Base-by-base conservation (phyloP, 345 rosid species). In the Pistacia atlantica region DNA sequence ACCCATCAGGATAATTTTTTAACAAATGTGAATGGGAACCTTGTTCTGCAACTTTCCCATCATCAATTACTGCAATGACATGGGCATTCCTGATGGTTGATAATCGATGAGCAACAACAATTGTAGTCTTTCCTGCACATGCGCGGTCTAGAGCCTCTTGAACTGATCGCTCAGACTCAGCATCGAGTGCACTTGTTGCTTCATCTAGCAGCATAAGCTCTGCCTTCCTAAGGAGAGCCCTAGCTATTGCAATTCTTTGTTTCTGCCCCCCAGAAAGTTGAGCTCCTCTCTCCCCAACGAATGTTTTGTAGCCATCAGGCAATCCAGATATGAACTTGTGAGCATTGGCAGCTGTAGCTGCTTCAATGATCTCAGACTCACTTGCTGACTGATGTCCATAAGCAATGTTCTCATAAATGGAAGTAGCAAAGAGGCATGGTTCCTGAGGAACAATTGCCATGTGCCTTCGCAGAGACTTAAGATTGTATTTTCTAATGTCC, bases 261-360 rank as follows among this genome's bases (percentile, higher is more conserved):
- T 93, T 96, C 80, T 96, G 97, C 17, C 99, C 98, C n/a, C 99
- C 98, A 0, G 99, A 96, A 42, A 96, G 89, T 68, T 92, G 99
- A 54, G 91, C 92, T 5, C 99, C 99, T 74, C 97, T 83, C 84
- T 93, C 98, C 17, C 99, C 99, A 0, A 92, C 99, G 20, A 69
- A 89, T 3, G 99, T 96, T 60, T 87, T 90, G 86, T 93, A 96
- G 8, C 97, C 98, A 1, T 93, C 92, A 0, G 98, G 99, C 38
- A 96, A 71, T 17, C 88, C 75, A 11, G 98, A 96, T 69, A 96
- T 77, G 86, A 96, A 96, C 71, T 93, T 92, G 80, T 92, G 92
- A 1, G 98, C 99, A 77, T 92, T 96, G 78, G 98, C 97, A 69
- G 88, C 72, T 56, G 93, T 90, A 5, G 98, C 99, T n/a, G 99